Conservation (phyloP, 331 rosid species). For the Quercus lobata region DNA sequence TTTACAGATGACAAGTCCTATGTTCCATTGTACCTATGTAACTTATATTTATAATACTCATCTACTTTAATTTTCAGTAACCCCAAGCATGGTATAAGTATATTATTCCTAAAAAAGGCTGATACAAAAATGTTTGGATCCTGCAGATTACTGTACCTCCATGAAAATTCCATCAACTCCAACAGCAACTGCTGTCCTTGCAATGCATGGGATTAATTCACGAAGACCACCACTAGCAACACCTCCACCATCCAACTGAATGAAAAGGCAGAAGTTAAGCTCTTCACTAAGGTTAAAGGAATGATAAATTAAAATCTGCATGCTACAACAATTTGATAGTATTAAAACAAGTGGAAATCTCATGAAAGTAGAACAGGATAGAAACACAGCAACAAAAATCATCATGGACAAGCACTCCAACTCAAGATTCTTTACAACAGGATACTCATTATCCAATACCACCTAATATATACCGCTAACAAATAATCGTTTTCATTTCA, state of each 20-base stretch:
- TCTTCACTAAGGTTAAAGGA: slow-evolving; percentile 1
- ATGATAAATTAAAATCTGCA: neutral
- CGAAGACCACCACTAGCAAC: slow-evolving; percentile 99
- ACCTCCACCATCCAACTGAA: slow-evolving; percentile 92
- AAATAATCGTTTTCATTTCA: neutral
- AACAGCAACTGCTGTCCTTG: slow-evolving; percentile 93
- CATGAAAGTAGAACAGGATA: neutral
- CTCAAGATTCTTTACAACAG: neutral
- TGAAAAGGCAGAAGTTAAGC: slow-evolving; percentile 25
- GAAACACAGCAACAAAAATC: neutral
- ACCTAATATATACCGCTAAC: neutral
- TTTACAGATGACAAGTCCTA: too few species aligned
- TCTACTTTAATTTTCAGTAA: neutral
- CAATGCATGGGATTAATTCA: slow-evolving; percentile 93
- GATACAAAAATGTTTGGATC: neutral
- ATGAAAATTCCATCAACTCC: slow-evolving; percentile 97
- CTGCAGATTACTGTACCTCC: slow-evolving; percentile 55
- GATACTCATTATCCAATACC: too few species aligned
- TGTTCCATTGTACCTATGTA: neutral
- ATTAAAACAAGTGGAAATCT: neutral
- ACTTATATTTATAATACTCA: too few species aligned
- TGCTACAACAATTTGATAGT: neutral
- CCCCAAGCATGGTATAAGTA: too few species aligned
- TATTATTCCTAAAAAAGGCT: too few species aligned
- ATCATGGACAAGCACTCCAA: neutral